These are phyloP conservation scores for Yarrowia phangngaensis DNA, from an alignment of 805 yeast genomes.

Conservation along the genomic window DNA sequence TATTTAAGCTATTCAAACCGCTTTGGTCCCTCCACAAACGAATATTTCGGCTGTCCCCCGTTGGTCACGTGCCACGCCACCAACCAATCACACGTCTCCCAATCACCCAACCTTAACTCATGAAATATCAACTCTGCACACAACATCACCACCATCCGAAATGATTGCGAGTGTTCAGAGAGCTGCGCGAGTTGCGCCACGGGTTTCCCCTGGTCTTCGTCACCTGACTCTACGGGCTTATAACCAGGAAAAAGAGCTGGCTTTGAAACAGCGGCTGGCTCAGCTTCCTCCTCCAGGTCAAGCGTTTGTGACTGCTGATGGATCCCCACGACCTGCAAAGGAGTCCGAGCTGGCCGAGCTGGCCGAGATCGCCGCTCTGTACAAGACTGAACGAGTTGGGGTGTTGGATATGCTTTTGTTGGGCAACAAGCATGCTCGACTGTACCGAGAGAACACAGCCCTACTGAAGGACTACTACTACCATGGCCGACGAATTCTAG, in stretches of 20 bases:
- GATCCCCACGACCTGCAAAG: conserved; percentile 62
- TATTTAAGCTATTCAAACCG: no score
- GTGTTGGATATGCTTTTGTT: conserved; percentile 47
- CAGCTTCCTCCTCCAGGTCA: conserved; percentile 60
- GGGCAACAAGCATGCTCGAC: conserved; percentile 50
- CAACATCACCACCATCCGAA: conserved; percentile 16
- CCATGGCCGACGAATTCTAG: conserved; percentile 63
- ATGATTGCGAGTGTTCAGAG: conserved; percentile 25
- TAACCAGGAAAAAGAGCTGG: conserved; percentile 47
- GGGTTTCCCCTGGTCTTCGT: conserved; percentile 17
- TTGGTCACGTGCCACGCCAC: conserved; percentile 10
- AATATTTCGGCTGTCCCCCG: no score
- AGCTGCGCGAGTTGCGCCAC: conserved; percentile 23
- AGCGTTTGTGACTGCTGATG: conserved; percentile 71
- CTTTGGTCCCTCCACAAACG: no score
- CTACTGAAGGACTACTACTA: conserved; percentile 54
- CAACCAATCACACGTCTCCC: conserved; percentile 24
- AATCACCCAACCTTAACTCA: conserved; percentile 23
- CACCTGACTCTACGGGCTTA: conserved; percentile 34
- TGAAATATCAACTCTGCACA: conserved; percentile 23
- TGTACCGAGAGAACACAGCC: conserved; percentile 57
- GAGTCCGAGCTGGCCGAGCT: conserved; percentile 66
- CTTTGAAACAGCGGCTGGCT: conserved; percentile 59
- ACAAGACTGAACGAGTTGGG: conserved; percentile 54
- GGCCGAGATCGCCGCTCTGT: conserved; percentile 63